Evolutionary conservation across 129 eudicot genomes (phyloP), one percentile per base, ranked within the genome.

Genomic region (Tagetes erecta): DNA sequence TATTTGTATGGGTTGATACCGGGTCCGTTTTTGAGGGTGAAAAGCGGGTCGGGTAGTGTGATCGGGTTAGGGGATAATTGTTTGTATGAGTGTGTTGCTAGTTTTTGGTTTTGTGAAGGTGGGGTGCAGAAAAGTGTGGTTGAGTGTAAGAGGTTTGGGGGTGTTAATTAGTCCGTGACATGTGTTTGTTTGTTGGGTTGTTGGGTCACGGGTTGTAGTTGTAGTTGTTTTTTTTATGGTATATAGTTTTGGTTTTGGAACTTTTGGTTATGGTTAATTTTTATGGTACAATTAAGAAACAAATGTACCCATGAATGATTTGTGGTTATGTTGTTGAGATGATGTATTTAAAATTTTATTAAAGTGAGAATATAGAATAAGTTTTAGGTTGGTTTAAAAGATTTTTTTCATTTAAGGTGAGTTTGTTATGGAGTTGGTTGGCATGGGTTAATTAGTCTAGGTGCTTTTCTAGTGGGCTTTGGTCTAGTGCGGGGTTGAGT

Each of bases 1-100:
- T 94, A 89, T 63, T 62, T 94, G 70, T 78, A 81, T 20, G 98
- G 98, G 67, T 84, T 89, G 13, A 94, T 94, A 66, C 98, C 98
- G 64, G 86, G 90, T 57, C 89, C 76, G 8, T 80, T 91, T 27
- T 51, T 88, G 89, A 77, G 67, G 57, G 52, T 94, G 46, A 74
- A 75, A 41, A 76, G 93, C 71, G 97, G 91, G 64, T 81, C 89
- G 74, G 77, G 27, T 34, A 84, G 71, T 1, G 77, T 50, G 75
- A 83, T 94, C 38, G 55, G 73, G n/a, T 84, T 94, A 83, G 96
- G 85, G 56, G 89, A 83, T 67, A 94, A 94, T 73, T 94, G 98
- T 60, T 73, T 94, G 84, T 90, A 84, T 63, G 76, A 86, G 72
- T 94, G 96, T 3, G 97, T 93, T 3, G 46, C n/a, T 0, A 85